phyloP scores from a whole-genome alignment of 306 rosid genomes.

The Citrullus amarus region DNA sequence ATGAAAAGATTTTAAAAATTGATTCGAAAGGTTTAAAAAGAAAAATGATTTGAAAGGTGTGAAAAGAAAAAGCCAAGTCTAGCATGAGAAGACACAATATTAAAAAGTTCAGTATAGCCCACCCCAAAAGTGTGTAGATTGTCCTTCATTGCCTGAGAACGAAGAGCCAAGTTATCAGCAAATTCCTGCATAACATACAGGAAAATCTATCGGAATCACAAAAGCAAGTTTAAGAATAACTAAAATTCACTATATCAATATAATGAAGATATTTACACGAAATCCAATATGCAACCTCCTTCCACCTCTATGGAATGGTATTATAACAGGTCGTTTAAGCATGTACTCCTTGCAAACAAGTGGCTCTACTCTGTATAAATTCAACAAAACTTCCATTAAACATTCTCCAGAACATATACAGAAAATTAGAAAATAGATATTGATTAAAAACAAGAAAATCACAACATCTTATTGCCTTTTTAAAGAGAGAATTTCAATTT shows the following conservation, averaged over 20 bases:
- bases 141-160: constrained; percentile 53
- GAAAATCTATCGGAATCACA: constrained; percentile 7
- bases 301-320: constrained; percentile 96
- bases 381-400: constrained; percentile 9
- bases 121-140: constrained; percentile 62
- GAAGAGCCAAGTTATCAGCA: constrained; percentile 75
- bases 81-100: background rate
- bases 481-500: background rate
- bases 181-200: constrained; percentile 49
- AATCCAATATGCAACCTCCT: constrained; percentile 90
- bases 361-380: constrained; percentile 70
- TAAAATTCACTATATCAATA: background rate
- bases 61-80: background rate
- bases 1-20: background rate
- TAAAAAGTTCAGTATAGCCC: constrained; percentile 13
- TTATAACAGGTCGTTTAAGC: constrained; percentile 62
- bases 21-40: background rate
- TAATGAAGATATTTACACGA: constrained; percentile 39
- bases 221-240: constrained; percentile 6
- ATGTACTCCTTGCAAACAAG: constrained; percentile 81
- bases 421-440: background rate
- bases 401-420: background rate
- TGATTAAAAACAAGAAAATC: background rate
- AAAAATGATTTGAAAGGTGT: background rate
- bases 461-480: background rate